Evolutionary conservation across 1,139 yeast genomes (phyloP).

Genomic region (Geotrichum bryndzae): DNA sequence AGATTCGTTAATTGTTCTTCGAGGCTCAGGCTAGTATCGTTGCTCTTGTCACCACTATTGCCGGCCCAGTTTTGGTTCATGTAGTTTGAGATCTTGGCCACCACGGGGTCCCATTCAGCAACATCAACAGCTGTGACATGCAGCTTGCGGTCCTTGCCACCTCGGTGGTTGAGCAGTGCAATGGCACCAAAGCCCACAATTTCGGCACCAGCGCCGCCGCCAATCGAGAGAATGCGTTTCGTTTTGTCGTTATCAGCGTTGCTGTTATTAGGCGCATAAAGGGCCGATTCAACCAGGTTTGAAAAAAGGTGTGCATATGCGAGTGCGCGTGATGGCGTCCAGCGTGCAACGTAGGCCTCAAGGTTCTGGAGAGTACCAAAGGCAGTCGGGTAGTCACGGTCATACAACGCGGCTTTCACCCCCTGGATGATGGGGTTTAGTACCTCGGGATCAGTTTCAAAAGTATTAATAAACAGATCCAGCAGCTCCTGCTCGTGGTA

Average conservation of each 20-base stretch:
- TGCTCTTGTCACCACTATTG: slow-evolving; percentile 8
- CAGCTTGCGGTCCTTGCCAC: slow-evolving; percentile 30
- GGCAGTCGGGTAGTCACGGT: slow-evolving; percentile 64
- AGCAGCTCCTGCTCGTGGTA: slow-evolving; percentile 13
- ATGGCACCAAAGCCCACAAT: slow-evolving; percentile 63
- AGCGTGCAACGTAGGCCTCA: slow-evolving; percentile 71
- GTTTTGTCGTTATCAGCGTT: background rate
- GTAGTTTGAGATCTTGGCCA: slow-evolving; percentile 41
- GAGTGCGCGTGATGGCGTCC: slow-evolving; percentile 81
- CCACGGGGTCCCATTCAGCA: slow-evolving; percentile 66
- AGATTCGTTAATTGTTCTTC: slow-evolving; percentile 18
- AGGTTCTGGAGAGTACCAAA: slow-evolving; percentile 60
- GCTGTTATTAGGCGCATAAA: background rate
- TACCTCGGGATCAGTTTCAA: slow-evolving; percentile 1
- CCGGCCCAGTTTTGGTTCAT: slow-evolving; percentile 31
- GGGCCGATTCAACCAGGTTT: slow-evolving; percentile 10
- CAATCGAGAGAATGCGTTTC: slow-evolving; percentile 52
- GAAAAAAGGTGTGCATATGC: slow-evolving; percentile 37
- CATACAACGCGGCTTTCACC: slow-evolving; percentile 64
- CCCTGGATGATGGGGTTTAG: slow-evolving; percentile 43
- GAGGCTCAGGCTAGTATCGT: slow-evolving; percentile 20
- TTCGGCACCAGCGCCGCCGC: slow-evolving; percentile 91
- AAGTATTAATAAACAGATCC: slow-evolving; percentile 6
- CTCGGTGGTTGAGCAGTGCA: slow-evolving; percentile 31
- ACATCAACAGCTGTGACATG: slow-evolving; percentile 59